These are phyloP conservation scores for Penicillium pancosmium DNA, from an alignment of 495 filamentous ascomycete genomes.

Conservation along the genomic window DNA sequence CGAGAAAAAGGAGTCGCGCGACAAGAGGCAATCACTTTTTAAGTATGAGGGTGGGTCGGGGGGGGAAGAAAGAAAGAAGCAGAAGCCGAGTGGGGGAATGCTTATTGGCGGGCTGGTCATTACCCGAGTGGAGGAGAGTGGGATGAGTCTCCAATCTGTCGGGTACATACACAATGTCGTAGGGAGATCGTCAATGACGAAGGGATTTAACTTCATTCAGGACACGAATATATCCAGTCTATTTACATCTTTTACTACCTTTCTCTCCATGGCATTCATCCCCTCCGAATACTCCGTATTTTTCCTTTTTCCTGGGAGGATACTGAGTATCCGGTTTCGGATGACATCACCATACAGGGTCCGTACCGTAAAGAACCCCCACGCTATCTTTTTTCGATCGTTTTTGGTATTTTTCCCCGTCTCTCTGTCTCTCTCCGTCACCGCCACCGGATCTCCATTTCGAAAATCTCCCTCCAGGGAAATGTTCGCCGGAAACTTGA, in stretches of 20 bases:
- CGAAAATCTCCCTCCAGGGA: too few species aligned
- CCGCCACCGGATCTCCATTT: slow-evolving; percentile 1
- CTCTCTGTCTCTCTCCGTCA: slow-evolving; percentile 2
- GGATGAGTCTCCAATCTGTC: slow-evolving; percentile 19
- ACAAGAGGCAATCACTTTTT: slow-evolving; percentile 19
- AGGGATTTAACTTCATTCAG: neutral
- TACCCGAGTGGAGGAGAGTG: slow-evolving; percentile 28
- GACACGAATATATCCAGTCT: neutral
- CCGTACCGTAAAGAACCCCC: slow-evolving; percentile 25
- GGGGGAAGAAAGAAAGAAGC: slow-evolving; percentile 22
- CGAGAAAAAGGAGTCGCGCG: slow-evolving; percentile 22
- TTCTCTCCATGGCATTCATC: too few species aligned
- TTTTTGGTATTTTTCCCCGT: too few species aligned
- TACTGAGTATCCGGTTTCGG: neutral
- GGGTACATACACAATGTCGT: slow-evolving; percentile 11
- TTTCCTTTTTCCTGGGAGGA: too few species aligned
- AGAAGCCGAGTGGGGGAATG: slow-evolving; percentile 34
- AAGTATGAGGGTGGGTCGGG: slow-evolving; percentile 39
- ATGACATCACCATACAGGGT: slow-evolving; percentile 27
- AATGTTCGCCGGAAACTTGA: too few species aligned
- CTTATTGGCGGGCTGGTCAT: slow-evolving; percentile 10
- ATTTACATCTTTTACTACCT: too few species aligned
- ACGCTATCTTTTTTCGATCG: slow-evolving; percentile 17
- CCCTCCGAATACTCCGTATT: too few species aligned
- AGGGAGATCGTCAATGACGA: slow-evolving; percentile 2